phyloP scores from a whole-genome alignment of 495 filamentous ascomycete species.

The Annulohypoxylon moriforme region DNA sequence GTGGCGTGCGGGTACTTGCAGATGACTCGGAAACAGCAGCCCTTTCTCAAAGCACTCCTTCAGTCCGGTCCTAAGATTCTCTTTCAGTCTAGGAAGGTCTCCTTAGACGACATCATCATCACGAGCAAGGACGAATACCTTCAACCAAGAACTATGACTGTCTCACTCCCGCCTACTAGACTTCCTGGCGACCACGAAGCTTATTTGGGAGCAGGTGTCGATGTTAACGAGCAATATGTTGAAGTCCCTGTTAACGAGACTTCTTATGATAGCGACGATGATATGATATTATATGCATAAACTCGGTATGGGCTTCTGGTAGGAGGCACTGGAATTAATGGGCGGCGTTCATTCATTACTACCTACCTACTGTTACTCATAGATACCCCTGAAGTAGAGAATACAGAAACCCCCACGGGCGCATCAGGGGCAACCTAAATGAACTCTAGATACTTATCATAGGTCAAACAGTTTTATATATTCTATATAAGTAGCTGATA shows the following conservation, averaged over 20 bases:
- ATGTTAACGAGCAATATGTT: background rate
- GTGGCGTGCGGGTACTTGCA: constrained; percentile 6
- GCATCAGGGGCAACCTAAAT: no score
- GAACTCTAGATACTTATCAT: no score
- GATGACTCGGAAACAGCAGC: constrained; percentile 4
- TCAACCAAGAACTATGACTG: constrained; percentile 1
- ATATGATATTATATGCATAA: constrained; percentile 11
- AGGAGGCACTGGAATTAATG: background rate
- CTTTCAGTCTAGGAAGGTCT: background rate
- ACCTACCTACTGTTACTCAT: no score
- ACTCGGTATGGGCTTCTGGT: background rate
- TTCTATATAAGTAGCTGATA: no score
- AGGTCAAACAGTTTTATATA: no score
- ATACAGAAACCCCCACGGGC: no score
- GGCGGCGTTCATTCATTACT: background rate
- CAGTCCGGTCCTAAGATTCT: background rate
- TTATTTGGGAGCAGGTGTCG: background rate
- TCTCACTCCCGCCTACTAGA: background rate
- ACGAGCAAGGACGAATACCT: background rate
- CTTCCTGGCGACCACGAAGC: constrained; percentile 2
- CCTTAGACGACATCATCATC: constrained; percentile 3
- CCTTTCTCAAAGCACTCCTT: background rate
- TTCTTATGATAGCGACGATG: background rate
- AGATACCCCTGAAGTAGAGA: no score
- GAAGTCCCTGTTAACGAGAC: constrained; percentile 1